Base-by-base conservation (phyloP, 371 early-diverging fungal species). In the Phascolomyces articulosus region DNA sequence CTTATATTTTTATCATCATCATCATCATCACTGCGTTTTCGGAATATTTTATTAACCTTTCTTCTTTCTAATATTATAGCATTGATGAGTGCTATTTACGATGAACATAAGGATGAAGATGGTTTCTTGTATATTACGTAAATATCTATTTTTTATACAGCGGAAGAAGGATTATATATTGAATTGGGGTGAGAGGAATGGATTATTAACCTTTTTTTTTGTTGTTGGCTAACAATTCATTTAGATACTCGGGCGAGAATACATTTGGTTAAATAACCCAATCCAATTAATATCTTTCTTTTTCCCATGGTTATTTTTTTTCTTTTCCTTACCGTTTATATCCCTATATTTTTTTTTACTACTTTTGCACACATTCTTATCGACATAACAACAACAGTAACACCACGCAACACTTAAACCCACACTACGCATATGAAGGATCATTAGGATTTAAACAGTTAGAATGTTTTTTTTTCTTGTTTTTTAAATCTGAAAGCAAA, bases 81-180 rank as follows among this genome's bases (percentile, higher is more conserved):
- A 6, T 72, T 96, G 59, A 90, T 98, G 89, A 89, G 88, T 21
- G 82, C 92, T 48, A 92, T 98, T 54, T 97, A 97, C 70, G 93
- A 93, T 47, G 93, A 98, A 74, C 93, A 95, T 77, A 95, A 96
- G 75, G 96, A 97, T 73, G 95, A 95, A 55, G 98, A 98, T 73
- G 96, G 96, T 0, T 98, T 97, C 79, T 80, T 98, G 66, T 98
- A 95, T 75, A 92, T 96, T 71, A 92, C 88, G 80, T 90, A 77
- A 72, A 75, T 71, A 38, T 38, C 6, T 38, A 16, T 9, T n/a
- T 23, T 47, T 10, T 21, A 15, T 10, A 23, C 28, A 10, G 11
- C 15, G 29, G 38, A 55, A 13, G 40, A 26, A 38, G n/a, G 16
- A 26, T 6, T 34, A 11, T 34, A 9, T 2, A 34, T 11, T 55